Base-by-base conservation (phyloP, 495 filamentous ascomycete genomes). In the Daldinia vernicosa region DNA sequence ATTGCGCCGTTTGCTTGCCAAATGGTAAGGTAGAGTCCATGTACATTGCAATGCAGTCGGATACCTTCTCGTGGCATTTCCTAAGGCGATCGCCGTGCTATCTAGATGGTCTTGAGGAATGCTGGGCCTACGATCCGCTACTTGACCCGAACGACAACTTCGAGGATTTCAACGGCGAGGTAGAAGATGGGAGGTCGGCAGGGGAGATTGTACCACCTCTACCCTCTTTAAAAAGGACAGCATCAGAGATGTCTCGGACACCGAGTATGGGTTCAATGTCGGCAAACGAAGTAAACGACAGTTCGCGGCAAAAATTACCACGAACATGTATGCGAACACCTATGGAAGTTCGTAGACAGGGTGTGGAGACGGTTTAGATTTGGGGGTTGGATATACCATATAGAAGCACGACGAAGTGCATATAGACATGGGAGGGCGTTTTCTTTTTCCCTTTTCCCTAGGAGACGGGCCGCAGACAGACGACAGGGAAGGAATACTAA, bases 11-110 rank as follows among this genome's bases (percentile, higher is more conserved):
- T 14, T 80, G 79, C 63, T 82, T 85, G 51, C 78, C 81, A 15
- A 79, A 76, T 52, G 85, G 85, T 54, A 84, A 83, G 68, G 86
- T 86, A 9, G 80, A 86, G 57, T 84, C 84, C 40, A 74, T 88
- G 22, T 88, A 88, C 63, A 86, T 88, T 53, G 84, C 84, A 64
- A 84, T 87, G 84, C 74, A 78, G 6, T 64, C 77, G 2, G 78
- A 86, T 64, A 84, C 82, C 15, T 75, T 88, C 40, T 82, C 81
- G 15, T 84, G 82, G 82, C 74, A 77, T 24, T 80, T 79, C 35
- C 70, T 84, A 39, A 78, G 76, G 57, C 75, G 80, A 19, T 76
- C 84, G 12, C 77, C 80, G 1, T 80, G 84, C 6, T 85, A 80
- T 64, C 79, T 83, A 33, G 79, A 82, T 12, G 84, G 82, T 6